Base-by-base conservation (phyloP, 1,284 basidiomycete species). In the Trichosporon inkin region DNA sequence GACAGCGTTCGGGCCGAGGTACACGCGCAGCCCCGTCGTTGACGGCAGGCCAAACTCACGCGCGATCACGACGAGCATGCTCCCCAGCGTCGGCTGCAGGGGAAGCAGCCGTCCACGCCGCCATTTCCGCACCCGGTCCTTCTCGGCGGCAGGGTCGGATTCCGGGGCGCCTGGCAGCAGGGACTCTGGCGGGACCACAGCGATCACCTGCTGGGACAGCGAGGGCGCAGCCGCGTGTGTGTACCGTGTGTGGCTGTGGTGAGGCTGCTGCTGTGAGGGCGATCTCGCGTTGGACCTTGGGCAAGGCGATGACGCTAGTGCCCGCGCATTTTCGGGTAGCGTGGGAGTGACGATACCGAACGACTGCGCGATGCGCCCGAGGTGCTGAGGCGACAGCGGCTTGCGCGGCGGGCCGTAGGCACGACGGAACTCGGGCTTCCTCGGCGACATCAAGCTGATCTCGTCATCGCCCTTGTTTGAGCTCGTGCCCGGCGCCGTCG, bases 21-120 rank as follows among this genome's bases (percentile, higher is more conserved):
- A 79, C 0, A 78, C 60, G n/a, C 53, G 62, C n/a, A 79, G 57
- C 0, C 76, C 77, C 1, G 61, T 53, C 5, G 71, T 75, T 4
- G 68, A 72, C 10, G 77, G 77, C 17, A 79, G 61, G 2, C 71
- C 73, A 52, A 73, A 79, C 59, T 79, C 77, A 55, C 71, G 68
- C 6, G 73, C 76, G 22, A 79, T 76, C 17, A 66, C 65, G 10
- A 71, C 61, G n/a, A 76, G 63, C 77, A 79, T 79, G 4, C 64
- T 67, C 6, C 69, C 71, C 3, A 79, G 56, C 3, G 74, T 76
- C 17, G 74, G 70, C 49, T 74, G 73, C 0, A 79, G 62, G 2
- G 76, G 72, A 14, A 79, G 37, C 13, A 79, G 62, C 24, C 71
- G 63, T 2, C 77, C 77, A 13, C 73, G 62, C 39, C 68, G 64